These are phyloP conservation scores for Cladophialophora bantiana DNA, from an alignment of 2,329 filamentous ascomycete species.

Conservation along the genomic window DNA sequence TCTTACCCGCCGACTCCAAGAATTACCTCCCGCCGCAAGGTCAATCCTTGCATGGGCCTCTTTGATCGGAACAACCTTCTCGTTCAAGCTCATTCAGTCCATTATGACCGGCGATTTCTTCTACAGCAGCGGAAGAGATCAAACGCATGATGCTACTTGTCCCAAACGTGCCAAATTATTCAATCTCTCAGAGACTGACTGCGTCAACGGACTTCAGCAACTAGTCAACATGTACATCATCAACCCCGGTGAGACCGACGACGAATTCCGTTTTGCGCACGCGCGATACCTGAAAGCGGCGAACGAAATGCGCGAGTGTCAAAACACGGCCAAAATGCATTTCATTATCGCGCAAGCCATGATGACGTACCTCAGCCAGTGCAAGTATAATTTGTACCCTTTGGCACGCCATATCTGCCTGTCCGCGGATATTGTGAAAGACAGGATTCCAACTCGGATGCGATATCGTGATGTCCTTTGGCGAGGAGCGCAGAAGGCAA, in stretches of 20 bases:
- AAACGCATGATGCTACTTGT: conserved; percentile 46
- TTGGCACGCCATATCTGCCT: conserved; percentile 83
- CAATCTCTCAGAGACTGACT: conserved; percentile 69
- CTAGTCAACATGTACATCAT: conserved; percentile 82
- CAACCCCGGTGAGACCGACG: conserved; percentile 80
- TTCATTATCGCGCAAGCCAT: conserved; percentile 85
- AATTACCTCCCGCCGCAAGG: conserved; percentile 75
- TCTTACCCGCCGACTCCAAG: conserved; percentile 76
- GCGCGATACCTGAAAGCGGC: conserved; percentile 85
- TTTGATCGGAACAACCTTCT: conserved; percentile 81
- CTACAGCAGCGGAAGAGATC: conserved; percentile 53
- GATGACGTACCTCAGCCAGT: conserved; percentile 70
- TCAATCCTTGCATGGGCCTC: conserved; percentile 87
- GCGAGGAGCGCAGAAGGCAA: conserved; percentile 77
- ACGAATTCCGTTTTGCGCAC: conserved; percentile 86
- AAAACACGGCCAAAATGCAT: conserved; percentile 79
- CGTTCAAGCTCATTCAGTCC: conserved; percentile 78
- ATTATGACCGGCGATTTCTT: conserved; percentile 78
- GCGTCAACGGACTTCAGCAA: conserved; percentile 79
- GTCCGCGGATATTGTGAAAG: conserved; percentile 75
- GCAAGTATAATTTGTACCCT: conserved; percentile 71
- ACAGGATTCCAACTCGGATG: conserved; percentile 64
- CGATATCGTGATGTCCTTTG: conserved; percentile 78
- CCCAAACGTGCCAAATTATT: conserved; percentile 56
- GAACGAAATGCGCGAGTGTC: conserved; percentile 70